Evolutionary conservation across 306 rosid species (phyloP), one percentile per base, ranked within the genome.

Genomic region (Rosa lucieae): DNA sequence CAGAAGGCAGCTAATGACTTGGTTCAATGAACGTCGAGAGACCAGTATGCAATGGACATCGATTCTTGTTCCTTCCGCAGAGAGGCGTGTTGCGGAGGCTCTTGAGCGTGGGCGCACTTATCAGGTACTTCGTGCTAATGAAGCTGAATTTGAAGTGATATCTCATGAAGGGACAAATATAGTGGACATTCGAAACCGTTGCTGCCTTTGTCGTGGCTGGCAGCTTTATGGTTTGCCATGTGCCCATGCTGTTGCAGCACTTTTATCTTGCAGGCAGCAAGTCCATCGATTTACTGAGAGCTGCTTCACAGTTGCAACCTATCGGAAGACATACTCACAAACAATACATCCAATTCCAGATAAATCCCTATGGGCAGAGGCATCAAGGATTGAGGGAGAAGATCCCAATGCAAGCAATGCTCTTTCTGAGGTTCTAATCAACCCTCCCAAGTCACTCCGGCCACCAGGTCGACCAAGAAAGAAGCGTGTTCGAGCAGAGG

Each of bases 31-130:
- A 78, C 92, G 97, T 32, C 83, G 97, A 32, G 97, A 92, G 79
- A 86, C 89, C 75, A 92, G 97, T 44, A 92, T 92, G 97, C 97
- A 92, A 88, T 92, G 97, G 97, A 82, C 97, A 70, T 89, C 95
- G 3, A 92, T 92, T 79, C 95, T 92, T 43, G 97, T 92, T 35
- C 97, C 97, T 67, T 78, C 88, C 15, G 95, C 97, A 2, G 97
- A 92, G 89, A 86, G 90, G 51, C 89, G 78, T 43, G 97, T 92
- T 2, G 90, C 91, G 0, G 97, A 92, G 63, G 97, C 97, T 32
- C 93, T 90, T 42, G 97, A 92, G 79, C 89, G 89, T 8, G 97
- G 92, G 3, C 89, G 95, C n/a, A 87, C 95, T 32, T 89, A 87
- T 74, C 97, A 90, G 89, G 97, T 92, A 40, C 95, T 92, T 47